Evolutionary conservation across 2,329 filamentous ascomycete genomes (phyloP), one percentile per base, ranked within the genome.

Genomic region (Fusarium heterosporum): DNA sequence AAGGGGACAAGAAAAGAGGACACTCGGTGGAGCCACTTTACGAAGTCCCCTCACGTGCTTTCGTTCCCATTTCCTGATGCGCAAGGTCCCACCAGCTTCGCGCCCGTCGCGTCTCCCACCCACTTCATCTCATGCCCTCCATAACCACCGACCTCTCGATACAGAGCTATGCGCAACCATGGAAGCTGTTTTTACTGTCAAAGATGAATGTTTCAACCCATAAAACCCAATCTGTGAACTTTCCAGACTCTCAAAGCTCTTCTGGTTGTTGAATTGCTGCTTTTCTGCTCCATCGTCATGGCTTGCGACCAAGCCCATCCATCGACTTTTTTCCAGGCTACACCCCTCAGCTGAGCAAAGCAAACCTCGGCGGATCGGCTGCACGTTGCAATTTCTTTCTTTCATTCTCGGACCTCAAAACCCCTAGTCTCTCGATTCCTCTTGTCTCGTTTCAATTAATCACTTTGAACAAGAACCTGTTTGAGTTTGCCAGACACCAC

Each of bases 81-180:
- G 55, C 71, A 53, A 53, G 65, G 74, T 70, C 72, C 75, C 75
- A 73, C 76, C 72, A 77, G 74, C 62, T 76, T 75, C 78, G 78
- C 78, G 78, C 74, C 77, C 74, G 77, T 78, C 80, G 80, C 80
- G 80, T 81, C 78, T 78, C 75, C 77, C 78, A 69, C 72, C 74
- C 73, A 79, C 78, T 69, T 79, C 77, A 76, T 74, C 70, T 71
- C 74, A 77, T 75, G 70, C 77, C 79, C 78, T 75, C 77, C 75
- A 74, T 61, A 61, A 76, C 67, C 59, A 53, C 46, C 22, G 50
- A 46, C 17, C 30, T 52, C 32, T 30, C 25, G 9, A 40, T 63
- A 25, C 52, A 61, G 55, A 61, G 28, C 50, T 16, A 61, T 42
- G 32, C 62, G 64, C 47, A 58, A 77, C 76, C 78, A 74, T 80